Base-by-base conservation (phyloP, 2,329 filamentous ascomycete species). In the Bipolaris zeicola region DNA sequence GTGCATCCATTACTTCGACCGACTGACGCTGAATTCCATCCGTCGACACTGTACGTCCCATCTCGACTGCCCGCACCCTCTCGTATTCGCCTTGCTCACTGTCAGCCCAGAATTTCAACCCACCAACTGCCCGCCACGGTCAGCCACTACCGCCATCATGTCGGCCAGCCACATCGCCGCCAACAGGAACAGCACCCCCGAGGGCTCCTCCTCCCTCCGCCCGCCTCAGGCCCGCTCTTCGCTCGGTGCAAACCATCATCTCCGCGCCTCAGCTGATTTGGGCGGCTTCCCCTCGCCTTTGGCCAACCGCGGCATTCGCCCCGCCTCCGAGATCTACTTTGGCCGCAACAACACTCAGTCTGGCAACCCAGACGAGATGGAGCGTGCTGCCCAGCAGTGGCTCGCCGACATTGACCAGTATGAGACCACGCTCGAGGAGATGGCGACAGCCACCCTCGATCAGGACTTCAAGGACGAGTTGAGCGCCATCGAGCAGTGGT, bases 381-480 rank as follows among this genome's bases (percentile, higher is more conserved):
- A 98, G 76, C 94, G 93, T 78, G 90, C 94, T 63, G 92, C 94
- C 48, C 93, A 97, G 80, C 93, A 99, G 78, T 99, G 95, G 95
- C 94, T 99, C 69, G 92, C 94, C 53, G 95, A 99, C 71, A 98
- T 99, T 67, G 95, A 99, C 75, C 94, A 98, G 77, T 97, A 97
- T 72, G 95, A 99, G 82, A 96, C 89, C n/a, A 99, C 95, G 1
- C 79, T 99, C 71, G 95, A 98, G 78, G 95, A 99, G 76, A 99
- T 99, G 95, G 95, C 95, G 41, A 93, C 94, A 31, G 95, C 95
- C 26, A 98, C 95, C n/a, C 82, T 98, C 52, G 95, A 99, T 75
- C 95, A 99, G 81, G 95, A 99, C 75, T 99, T 99, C 83, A 99
- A 99, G 81, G 95, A 98, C 78, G 95, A 99, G 78, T 85, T 99